Percentiles rank a stretch among this genome's conserved stretches.
These are phyloP conservation scores for Dissophora ornata DNA, from an alignment of 192 early-diverging fungal species.

Conservation along the genomic window DNA sequence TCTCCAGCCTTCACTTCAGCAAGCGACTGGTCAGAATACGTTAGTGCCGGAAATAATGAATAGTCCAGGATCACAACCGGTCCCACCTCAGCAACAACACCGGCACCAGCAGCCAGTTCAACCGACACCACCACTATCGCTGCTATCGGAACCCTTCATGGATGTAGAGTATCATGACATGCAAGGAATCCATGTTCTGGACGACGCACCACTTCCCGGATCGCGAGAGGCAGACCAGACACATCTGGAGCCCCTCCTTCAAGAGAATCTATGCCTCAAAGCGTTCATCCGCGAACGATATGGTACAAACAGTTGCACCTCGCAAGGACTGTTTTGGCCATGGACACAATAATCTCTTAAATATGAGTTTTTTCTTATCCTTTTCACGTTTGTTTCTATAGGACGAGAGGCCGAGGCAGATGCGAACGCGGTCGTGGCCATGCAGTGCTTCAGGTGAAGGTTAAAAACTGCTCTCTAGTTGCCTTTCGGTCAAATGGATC, in stretches of 20 bases:
- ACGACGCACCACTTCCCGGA: constrained; percentile 5
- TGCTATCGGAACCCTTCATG: background rate
- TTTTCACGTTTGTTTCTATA: constrained; percentile 3
- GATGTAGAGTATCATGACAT: background rate
- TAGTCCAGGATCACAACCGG: no score
- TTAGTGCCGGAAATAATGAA: background rate
- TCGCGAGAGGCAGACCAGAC: background rate
- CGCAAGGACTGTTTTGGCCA: background rate
- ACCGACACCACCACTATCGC: background rate
- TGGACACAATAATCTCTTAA: no score
- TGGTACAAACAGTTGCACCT: constrained; percentile 7
- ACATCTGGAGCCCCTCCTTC: background rate
- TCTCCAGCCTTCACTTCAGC: background rate
- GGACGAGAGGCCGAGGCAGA: constrained; percentile 20
- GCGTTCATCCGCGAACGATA: constrained; percentile 30
- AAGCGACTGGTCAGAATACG: background rate
- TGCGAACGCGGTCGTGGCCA: constrained; percentile 22
- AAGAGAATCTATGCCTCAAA: constrained; percentile 26
- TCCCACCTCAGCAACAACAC: background rate
- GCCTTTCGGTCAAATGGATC: no score
- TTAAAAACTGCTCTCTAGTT: no score
- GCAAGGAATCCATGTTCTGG: constrained; percentile 6
- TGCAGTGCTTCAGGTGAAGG: constrained; percentile 10
- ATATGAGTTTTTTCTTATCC: background rate
- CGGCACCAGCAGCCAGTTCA: background rate